Conservation (phyloP, 192 early-diverging fungal species). For the Entomortierella lignicola region DNA sequence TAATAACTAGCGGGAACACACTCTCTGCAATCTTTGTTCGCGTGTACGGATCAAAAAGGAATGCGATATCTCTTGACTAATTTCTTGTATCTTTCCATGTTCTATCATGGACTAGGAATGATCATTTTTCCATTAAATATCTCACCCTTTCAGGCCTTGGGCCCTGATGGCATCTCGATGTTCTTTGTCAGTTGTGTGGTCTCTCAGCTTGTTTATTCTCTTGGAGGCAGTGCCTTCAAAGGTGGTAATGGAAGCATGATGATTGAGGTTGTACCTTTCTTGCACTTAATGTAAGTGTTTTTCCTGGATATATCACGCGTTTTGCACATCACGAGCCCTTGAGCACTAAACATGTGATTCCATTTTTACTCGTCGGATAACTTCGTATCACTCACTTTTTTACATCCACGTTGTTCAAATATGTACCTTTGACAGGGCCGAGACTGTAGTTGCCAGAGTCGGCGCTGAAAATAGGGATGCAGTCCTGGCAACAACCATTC, state of each 20-base stretch:
- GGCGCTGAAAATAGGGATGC: slow-evolving; percentile 69
- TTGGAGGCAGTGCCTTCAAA: slow-evolving; percentile 90
- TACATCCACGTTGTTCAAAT: background rate
- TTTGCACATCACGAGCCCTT: background rate
- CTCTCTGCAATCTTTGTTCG: background rate
- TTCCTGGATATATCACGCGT: background rate
- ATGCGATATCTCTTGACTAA: background rate
- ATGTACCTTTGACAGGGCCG: slow-evolving; percentile 56
- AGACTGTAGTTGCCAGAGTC: slow-evolving; percentile 70
- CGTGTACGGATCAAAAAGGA: background rate
- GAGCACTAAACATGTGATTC: slow-evolving; percentile 42
- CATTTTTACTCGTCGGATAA: background rate
- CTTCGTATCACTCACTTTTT: slow-evolving; percentile 1
- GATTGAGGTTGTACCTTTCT: slow-evolving; percentile 88
- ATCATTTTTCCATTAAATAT: slow-evolving; percentile 92
- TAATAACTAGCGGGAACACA: no score
- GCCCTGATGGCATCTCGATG: slow-evolving; percentile 94
- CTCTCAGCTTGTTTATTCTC: slow-evolving; percentile 77
- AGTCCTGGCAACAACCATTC: slow-evolving; percentile 91
- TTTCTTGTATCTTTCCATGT: no score
- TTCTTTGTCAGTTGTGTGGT: slow-evolving; percentile 85
- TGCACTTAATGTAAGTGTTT: slow-evolving; percentile 77
- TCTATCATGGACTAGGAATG: slow-evolving; percentile 57
- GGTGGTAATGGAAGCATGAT: slow-evolving; percentile 95
- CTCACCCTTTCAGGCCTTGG: slow-evolving; percentile 74